These are phyloP conservation scores for Fusarium citri DNA, from an alignment of 2,329 filamentous ascomycete species.

Conservation along the genomic window DNA sequence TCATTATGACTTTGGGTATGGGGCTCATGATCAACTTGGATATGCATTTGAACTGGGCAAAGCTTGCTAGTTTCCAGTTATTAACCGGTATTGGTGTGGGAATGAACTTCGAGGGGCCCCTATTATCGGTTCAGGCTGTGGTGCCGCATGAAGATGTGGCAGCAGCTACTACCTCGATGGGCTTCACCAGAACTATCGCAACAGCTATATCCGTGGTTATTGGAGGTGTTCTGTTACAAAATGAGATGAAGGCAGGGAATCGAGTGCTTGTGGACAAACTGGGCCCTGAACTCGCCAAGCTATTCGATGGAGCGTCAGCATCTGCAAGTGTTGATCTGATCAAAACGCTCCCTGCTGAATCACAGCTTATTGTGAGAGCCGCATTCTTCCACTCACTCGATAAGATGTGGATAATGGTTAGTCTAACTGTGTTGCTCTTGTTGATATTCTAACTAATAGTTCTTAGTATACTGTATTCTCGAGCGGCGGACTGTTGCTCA, in stretches of 20 bases:
- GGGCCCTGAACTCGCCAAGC: conserved; percentile 57
- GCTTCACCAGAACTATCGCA: conserved; percentile 71
- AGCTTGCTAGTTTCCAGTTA: conserved; percentile 67
- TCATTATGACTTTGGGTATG: conserved; percentile 68
- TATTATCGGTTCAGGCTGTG: conserved; percentile 72
- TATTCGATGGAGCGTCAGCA: conserved; percentile 66
- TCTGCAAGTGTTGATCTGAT: conserved; percentile 68
- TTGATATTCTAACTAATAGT: no score
- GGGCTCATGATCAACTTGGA: conserved; percentile 68
- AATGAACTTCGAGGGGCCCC: conserved; percentile 70
- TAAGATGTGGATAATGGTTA: conserved; percentile 48
- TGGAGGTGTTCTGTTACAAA: conserved; percentile 78
- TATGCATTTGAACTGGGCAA: conserved; percentile 59
- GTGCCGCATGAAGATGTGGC: conserved; percentile 71
- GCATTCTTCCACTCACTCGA: conserved; percentile 44
- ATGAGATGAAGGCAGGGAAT: conserved; percentile 68
- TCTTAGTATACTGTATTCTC: conserved; percentile 41
- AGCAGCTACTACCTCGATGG: conserved; percentile 71
- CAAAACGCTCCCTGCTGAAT: conserved; percentile 30
- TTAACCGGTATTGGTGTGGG: conserved; percentile 71
- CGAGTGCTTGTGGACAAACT: conserved; percentile 59
- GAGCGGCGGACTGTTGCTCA: conserved; percentile 20
- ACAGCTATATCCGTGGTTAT: conserved; percentile 74
- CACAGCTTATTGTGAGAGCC: conserved; percentile 40
- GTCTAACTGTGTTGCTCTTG: not conserved